phyloP scores from a whole-genome alignment of 495 filamentous ascomycete genomes.

The Talaromyces adpressus region DNA sequence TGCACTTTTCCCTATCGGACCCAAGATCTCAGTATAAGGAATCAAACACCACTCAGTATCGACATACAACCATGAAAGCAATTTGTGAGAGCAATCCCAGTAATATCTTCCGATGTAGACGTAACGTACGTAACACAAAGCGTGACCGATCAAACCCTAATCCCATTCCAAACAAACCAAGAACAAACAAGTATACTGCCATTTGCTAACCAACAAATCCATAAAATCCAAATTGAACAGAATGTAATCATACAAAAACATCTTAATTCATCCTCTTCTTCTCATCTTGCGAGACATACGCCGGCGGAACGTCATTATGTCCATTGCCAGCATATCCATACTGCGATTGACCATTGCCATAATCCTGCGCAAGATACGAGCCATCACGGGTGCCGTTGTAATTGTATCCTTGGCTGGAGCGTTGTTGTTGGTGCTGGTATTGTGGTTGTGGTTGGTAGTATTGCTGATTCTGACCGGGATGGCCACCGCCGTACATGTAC shows the following conservation, averaged over 20 bases:
- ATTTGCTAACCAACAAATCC: not conserved
- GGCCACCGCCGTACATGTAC: not conserved
- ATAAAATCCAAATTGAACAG: not conserved
- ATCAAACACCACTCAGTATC: not conserved
- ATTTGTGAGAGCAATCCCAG: too few species aligned
- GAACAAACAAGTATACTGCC: not conserved
- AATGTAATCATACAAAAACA: not conserved
- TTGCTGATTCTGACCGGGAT: not conserved
- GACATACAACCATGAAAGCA: too few species aligned
- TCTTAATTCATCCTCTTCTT: not conserved
- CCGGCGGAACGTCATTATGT: not conserved
- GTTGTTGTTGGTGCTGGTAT: not conserved
- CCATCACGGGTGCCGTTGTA: not conserved
- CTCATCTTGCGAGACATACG: not conserved
- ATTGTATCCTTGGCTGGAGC: not conserved
- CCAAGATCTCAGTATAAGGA: not conserved
- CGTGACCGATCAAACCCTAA: not conserved
- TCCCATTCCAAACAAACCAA: not conserved
- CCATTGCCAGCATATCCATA: not conserved
- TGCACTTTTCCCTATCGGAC: not conserved
- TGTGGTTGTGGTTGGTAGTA: not conserved
- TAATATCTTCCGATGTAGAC: not conserved
- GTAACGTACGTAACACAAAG: not conserved
- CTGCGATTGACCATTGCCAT: not conserved
- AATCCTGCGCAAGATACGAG: not conserved